Conservation (phyloP, 23 red algal genomes). For the Agarophyton chilense region DNA sequence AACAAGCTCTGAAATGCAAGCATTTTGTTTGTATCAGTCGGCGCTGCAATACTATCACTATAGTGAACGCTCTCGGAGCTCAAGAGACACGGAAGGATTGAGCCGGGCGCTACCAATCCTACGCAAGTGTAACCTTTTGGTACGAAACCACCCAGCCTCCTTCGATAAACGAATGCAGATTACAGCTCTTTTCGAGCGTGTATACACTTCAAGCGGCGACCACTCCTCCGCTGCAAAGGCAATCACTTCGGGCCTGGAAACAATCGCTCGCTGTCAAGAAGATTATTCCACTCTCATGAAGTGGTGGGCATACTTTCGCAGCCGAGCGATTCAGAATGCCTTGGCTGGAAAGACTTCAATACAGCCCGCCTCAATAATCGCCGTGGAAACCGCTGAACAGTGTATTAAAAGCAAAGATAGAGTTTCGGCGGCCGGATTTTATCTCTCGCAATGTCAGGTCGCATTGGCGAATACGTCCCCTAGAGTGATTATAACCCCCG, state of each 20-base stretch:
- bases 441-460: slow-evolving; percentile 22
- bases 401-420: background rate
- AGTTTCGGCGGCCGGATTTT: slow-evolving; percentile 34
- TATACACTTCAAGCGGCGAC: slow-evolving; percentile 15
- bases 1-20: slow-evolving; percentile 3
- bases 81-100: background rate
- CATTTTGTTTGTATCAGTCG: slow-evolving; percentile 4
- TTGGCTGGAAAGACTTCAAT: background rate
- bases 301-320: slow-evolving; percentile 56
- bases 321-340: slow-evolving; percentile 14
- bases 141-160: slow-evolving; percentile 3
- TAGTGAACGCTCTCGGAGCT: background rate
- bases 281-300: background rate
- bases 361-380: background rate
- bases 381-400: slow-evolving; percentile 29
- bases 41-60: background rate
- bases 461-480: background rate
- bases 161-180: slow-evolving; percentile 16
- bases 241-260: slow-evolving; percentile 21
- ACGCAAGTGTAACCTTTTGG: slow-evolving; percentile 51
- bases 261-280: background rate
- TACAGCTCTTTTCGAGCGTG: slow-evolving; percentile 3
- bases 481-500: background rate
- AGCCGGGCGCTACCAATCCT: slow-evolving; percentile 34
- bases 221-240: slow-evolving; percentile 1